phyloP scores from a whole-genome alignment of 108 stramenopile genomes.

The Conticribra weissflogii region DNA sequence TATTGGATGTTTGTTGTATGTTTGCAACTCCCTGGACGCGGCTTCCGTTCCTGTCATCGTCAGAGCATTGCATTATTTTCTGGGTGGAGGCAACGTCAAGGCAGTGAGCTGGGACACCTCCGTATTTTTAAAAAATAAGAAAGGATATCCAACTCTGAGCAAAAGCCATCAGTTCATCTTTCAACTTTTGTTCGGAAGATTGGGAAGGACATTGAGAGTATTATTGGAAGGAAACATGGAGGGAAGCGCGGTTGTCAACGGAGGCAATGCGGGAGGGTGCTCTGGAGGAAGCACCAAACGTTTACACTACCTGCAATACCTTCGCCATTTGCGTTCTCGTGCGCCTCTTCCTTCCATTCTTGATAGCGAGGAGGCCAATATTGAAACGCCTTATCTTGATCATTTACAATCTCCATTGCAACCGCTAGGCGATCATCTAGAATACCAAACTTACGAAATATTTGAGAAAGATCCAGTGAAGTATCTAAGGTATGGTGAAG shows the following conservation, averaged over 20 bases:
- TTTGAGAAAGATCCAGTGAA: conserved; percentile 98
- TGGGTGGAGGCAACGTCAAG: conserved; percentile 78
- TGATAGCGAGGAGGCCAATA: conserved; percentile 69
- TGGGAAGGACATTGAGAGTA: conserved; percentile 70
- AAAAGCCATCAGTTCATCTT: conserved; percentile 86
- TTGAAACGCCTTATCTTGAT: conserved; percentile 89
- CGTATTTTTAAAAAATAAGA: conserved; percentile 90
- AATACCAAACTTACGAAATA: conserved; percentile 96
- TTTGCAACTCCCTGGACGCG: conserved; percentile 23
- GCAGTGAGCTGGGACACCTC: conserved; percentile 72
- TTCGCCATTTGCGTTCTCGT: conserved; percentile 83
- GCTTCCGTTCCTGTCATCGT: conserved; percentile 6
- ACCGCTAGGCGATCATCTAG: conserved; percentile 96
- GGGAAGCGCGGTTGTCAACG: neutral
- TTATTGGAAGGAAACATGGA: conserved; percentile 59
- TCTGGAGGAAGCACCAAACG: conserved; percentile 20
- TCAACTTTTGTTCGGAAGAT: conserved; percentile 58
- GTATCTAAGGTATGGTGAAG: conserved; percentile 90
- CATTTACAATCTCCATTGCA: conserved; percentile 96
- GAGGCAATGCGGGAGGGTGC: conserved; percentile 7
- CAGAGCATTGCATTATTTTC: conserved; percentile 62
- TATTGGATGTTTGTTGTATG: conserved; percentile 53
- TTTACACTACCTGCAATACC: conserved; percentile 86
- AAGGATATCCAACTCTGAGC: conserved; percentile 90
- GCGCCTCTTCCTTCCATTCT: conserved; percentile 41